Evolutionary conservation across 805 yeast species (phyloP), one percentile per base, ranked within the genome.

Genomic region (Saturnispora sekii): DNA sequence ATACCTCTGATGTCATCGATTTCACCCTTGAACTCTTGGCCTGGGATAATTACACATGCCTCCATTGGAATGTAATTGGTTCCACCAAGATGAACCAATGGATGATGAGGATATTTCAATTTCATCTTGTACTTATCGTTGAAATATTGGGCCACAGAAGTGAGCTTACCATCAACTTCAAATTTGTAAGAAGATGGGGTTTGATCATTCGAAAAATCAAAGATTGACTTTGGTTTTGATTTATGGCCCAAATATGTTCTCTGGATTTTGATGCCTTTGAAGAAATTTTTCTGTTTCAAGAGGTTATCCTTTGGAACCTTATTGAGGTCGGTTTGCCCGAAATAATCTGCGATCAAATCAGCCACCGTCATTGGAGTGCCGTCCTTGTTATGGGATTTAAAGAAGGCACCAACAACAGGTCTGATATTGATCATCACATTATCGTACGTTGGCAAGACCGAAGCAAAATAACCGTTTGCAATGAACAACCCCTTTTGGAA

Each of bases 21-120:
- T 38, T 59, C 61, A 32, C 62, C 63, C n/a, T 48, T 55, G 28
- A 51, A 60, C 35, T 52, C 53, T 48, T 60, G 64, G 31, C 65
- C 64, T 10, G 57, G 55, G 30, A 50, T 48, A 35, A 61, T 48
- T 10, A 47, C 48, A 41, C 59, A 56, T 1, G 50, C 52, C 44
- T 60, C 65, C 48, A 59, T 51, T 21, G 64, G 64, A 42, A 61
- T 42, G 32, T 43, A 53, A 21, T 56, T 59, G 5, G 58, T 38
- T 28, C 59, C 60, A 35, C 61, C 61, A 31, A 57, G 40, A 44
- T 53, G 53, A 33, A 60, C 48, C 32, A 61, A 46, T 30, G 60
- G 62, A 7, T 60, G 51, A 38, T 58, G 41, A 6, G 64, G 63
- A 34, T 51, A 51, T 38, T 51, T 45, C 36, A 60, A 36, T 16